These are phyloP conservation scores for Yarrowia phangngaensis DNA, from an alignment of 805 yeast species.

Conservation along the genomic window DNA sequence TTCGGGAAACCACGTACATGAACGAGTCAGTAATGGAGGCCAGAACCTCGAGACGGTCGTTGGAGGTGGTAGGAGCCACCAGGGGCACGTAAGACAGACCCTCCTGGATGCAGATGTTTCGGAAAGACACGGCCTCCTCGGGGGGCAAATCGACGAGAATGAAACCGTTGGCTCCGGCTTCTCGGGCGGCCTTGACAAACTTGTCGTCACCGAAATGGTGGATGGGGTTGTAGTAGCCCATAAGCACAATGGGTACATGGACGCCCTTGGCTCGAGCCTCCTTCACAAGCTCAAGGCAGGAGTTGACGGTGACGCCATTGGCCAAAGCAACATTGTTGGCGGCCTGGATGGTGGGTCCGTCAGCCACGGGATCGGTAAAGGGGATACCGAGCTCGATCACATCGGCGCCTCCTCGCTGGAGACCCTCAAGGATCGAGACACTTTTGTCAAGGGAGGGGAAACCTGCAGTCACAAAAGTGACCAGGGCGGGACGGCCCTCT, in stretches of 20 bases:
- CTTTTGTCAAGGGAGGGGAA: slow-evolving; percentile 87
- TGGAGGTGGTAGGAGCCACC: slow-evolving; percentile 95
- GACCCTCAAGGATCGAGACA: slow-evolving; percentile 74
- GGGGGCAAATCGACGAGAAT: slow-evolving; percentile 96
- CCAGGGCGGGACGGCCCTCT: slow-evolving; percentile 77
- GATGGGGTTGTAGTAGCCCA: slow-evolving; percentile 98
- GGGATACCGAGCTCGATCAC: slow-evolving; percentile 94
- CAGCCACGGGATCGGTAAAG: slow-evolving; percentile 97
- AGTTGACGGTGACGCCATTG: slow-evolving; percentile 71
- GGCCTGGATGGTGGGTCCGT: slow-evolving; percentile 93
- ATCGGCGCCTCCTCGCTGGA: slow-evolving; percentile 95
- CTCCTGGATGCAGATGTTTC: slow-evolving; percentile 61
- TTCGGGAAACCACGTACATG: slow-evolving; percentile 91
- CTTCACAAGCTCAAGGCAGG: slow-evolving; percentile 65
- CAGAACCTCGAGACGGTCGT: slow-evolving; percentile 73
- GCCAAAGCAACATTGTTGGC: slow-evolving; percentile 74
- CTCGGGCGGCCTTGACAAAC: slow-evolving; percentile 69
- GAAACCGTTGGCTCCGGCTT: slow-evolving; percentile 92
- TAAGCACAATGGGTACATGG: slow-evolving; percentile 79
- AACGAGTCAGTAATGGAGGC: slow-evolving; percentile 90
- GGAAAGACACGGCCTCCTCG: slow-evolving; percentile 87
- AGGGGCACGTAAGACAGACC: slow-evolving; percentile 86
- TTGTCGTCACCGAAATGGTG: slow-evolving; percentile 82
- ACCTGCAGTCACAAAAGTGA: slow-evolving; percentile 93
- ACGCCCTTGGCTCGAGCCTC: slow-evolving; percentile 80